Base-by-base conservation (phyloP, 1,139 yeast genomes). In the Hansenula sp. region DNA sequence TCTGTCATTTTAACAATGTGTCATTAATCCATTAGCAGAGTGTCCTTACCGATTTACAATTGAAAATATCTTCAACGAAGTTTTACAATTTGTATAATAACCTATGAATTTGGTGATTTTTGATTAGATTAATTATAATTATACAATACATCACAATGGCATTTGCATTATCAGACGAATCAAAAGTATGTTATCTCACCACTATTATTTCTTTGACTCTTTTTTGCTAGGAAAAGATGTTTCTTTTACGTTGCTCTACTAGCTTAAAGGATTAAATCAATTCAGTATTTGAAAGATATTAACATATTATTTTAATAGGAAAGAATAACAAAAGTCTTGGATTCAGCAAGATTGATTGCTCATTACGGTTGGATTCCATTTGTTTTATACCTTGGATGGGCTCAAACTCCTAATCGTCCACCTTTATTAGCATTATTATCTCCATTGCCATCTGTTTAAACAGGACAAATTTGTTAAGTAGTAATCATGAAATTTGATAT, bases 341-440 rank as follows among this genome's bases (percentile, higher is more conserved):
- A 86, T 56, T 74, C 88, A 56, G 82, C 96, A 51, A 86, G 88
- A 65, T 84, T 87, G 42, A 75, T 86, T 58, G 86, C 92, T 45
- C 97, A 92, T 69, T 92, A 89, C 66, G 97, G 97, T 34, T 92
- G 95, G 86, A 83, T 92, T 56, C 98, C 98, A 45, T 85, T 92
- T 60, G 83, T 92, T 51, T 73, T 92, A 59, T 92, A 92, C 71
- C 72, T 92, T 59, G 97, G 96, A 34, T 90, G 96, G 96, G 72
- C 86, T 46, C 80, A 86, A 54, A 79, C 94, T 48, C 75, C 88
- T 44, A 85, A 83, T 65, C 86, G 83, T 67, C 97, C 97, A 50
- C 80, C 82, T 51, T 70, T 89, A 59, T 73, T 90, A 67, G 79
- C 77, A 35, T 48, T 68, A 39, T 57, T 68, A 40, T 66, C 72